Evolutionary conservation across 257 asterid genomes (phyloP), one percentile per base, ranked within the genome.

Genomic region (Linderniella brevidens): DNA sequence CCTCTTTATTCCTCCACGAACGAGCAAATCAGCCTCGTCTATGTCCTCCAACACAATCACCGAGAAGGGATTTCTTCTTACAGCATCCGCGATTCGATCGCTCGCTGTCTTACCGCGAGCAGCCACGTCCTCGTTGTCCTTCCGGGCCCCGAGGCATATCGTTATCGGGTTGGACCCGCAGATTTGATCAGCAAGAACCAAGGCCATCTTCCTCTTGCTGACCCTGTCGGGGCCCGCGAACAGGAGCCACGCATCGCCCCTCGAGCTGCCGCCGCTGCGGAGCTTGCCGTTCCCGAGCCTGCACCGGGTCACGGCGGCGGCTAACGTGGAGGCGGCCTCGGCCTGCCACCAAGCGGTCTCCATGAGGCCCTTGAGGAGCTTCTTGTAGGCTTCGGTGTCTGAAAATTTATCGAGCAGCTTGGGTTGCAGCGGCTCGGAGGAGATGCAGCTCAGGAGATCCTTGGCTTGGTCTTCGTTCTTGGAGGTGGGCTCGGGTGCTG

Each of bases 301-400:
- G 62, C 93, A 74, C 17, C 71, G 59, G 0, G 93, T 70, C 40
- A 88, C 58, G 17, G 96, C 76, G 1, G 87, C 67, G 37, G 98
- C 94, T 29, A 88, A 77, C 0, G 67, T 63, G 2, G 87, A 62
- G 29, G 96, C 85, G 0, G 98, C 96, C 19, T 84, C 94, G 5
- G 71, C 72, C 60, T 88, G 96, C 98, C 98, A 88, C 98, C 98
- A 88, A 0, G 96, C 94, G 47, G 64, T 72, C 68, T 71, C 96
- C 96, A 78, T 78, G 38, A 88, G 80, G 36, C 85, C 84, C 66
- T 84, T 80, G 54, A 76, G 78, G 51, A 88, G 93, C 62, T 68
- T 80, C 20, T 88, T 88, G 71, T 72, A 88, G 0, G 82, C 58
- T 49, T 78, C 90, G 12, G 79, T 78, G 60, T 88, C 98, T 59